A percentile compares a stretch with the other conserved stretches of the same genome.
Conservation (phyloP, 805 yeast species). For the Wickerhamiella brachini region DNA sequence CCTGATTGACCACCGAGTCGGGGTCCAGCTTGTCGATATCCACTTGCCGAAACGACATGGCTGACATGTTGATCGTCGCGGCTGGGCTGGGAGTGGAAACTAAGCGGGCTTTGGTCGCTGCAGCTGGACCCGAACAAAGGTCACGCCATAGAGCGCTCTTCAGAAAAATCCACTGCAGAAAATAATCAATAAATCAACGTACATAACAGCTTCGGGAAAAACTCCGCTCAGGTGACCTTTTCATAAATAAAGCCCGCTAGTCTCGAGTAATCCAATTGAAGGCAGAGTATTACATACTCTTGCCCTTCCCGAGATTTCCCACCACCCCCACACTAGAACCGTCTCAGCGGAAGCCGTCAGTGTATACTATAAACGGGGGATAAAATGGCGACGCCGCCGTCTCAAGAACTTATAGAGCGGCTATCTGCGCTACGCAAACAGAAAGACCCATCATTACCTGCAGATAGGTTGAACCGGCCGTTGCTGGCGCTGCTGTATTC, state of each 20-base stretch:
- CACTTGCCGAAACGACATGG: slow-evolving; percentile 47
- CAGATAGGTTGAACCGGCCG: neutral
- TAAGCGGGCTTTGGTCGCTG: too few species aligned
- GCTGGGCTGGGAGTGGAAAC: neutral
- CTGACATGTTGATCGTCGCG: neutral
- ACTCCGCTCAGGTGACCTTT: too few species aligned
- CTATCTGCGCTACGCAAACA: neutral
- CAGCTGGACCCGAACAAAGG: too few species aligned
- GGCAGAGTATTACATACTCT: neutral
- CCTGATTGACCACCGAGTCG: slow-evolving; percentile 47
- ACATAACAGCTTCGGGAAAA: too few species aligned
- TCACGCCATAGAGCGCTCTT: too few species aligned
- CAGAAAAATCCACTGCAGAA: too few species aligned
- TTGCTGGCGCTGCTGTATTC: neutral
- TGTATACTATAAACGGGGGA: neutral
- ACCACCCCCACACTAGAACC: neutral
- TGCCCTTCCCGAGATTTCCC: neutral
- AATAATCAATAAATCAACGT: too few species aligned
- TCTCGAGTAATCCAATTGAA: neutral
- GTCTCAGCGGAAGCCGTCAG: neutral
- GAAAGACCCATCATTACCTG: neutral
- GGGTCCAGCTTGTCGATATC: slow-evolving; percentile 87
- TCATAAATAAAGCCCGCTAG: neutral
- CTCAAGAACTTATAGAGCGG: neutral
- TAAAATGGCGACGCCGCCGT: neutral